These are phyloP conservation scores for Termitomyces sp. DNA, from an alignment of 768 basidiomycete genomes.

Conservation along the genomic window DNA sequence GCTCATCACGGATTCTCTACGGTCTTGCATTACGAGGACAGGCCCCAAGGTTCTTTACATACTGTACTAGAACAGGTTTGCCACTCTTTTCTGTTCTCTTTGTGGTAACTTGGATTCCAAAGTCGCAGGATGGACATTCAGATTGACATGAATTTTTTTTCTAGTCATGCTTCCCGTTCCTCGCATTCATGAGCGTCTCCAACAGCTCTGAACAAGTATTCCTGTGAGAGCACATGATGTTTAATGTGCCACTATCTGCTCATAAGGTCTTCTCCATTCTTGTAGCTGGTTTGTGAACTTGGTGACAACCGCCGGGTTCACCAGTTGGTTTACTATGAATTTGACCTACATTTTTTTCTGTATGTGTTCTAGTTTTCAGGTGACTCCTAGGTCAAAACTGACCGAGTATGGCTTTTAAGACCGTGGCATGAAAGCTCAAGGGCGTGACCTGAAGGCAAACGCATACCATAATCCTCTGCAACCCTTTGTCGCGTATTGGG, in stretches of 20 bases:
- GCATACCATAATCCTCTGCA: conserved; percentile 59
- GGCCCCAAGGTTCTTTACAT: conserved; percentile 37
- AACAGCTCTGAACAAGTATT: conserved; percentile 54
- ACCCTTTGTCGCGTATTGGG: conserved; percentile 69
- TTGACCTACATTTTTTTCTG: conserved; percentile 71
- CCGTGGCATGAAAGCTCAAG: conserved; percentile 60
- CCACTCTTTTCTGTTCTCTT: conserved; percentile 36
- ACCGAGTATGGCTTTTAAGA: conserved; percentile 27
- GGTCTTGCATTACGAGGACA: conserved; percentile 50
- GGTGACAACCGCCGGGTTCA: conserved; percentile 62
- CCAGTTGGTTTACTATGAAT: conserved; percentile 64
- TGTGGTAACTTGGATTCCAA: conserved; percentile 21
- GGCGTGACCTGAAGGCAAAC: conserved; percentile 55
- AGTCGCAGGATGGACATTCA: background rate
- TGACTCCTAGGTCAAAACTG: background rate
- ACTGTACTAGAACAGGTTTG: conserved; percentile 44
- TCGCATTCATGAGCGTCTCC: conserved; percentile 65
- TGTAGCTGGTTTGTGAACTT: conserved; percentile 67
- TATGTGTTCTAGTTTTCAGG: conserved; percentile 30
- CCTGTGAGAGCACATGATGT: conserved; percentile 27
- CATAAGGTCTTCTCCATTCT: background rate
- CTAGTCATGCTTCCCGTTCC: conserved; percentile 35
- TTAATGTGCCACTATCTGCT: background rate
- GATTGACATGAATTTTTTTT: no score
- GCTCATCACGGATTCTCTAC: conserved; percentile 45